Evolutionary conservation across 305 asterid species (phyloP).

Genomic region (Withania somnifera): DNA sequence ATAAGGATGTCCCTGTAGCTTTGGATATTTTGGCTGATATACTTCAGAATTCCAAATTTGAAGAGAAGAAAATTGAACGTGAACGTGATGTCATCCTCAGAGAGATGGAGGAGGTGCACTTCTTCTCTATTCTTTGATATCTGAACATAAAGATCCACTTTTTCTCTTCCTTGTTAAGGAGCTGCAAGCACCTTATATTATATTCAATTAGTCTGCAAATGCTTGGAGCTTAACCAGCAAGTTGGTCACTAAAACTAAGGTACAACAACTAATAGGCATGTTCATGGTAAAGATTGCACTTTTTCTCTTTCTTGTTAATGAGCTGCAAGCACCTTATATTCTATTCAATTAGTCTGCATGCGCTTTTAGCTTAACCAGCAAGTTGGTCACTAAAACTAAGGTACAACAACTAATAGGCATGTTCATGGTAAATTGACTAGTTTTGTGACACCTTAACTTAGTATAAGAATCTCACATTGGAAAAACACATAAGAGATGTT

Average conservation of each 20-base stretch:
- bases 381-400: neutral
- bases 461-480: no score
- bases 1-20: constrained; percentile 38
- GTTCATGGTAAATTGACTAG: neutral
- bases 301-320: neutral
- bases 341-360: neutral
- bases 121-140: neutral
- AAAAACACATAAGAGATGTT: no score
- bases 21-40: constrained; percentile 66
- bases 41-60: constrained; percentile 66
- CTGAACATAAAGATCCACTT: neutral
- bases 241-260: neutral
- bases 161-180: neutral
- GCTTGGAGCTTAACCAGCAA: neutral
- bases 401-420: neutral
- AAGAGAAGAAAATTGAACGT: constrained; percentile 41
- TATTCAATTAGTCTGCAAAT: neutral
- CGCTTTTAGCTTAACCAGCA: neutral
- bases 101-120: constrained; percentile 79
- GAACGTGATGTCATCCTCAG: constrained; percentile 77
- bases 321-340: neutral
- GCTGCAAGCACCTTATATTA: neutral
- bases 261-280: neutral
- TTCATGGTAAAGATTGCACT: neutral
- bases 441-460: neutral